phyloP scores from a whole-genome alignment of 2,329 filamentous ascomycete species.

The Rutstroemia sp. region DNA sequence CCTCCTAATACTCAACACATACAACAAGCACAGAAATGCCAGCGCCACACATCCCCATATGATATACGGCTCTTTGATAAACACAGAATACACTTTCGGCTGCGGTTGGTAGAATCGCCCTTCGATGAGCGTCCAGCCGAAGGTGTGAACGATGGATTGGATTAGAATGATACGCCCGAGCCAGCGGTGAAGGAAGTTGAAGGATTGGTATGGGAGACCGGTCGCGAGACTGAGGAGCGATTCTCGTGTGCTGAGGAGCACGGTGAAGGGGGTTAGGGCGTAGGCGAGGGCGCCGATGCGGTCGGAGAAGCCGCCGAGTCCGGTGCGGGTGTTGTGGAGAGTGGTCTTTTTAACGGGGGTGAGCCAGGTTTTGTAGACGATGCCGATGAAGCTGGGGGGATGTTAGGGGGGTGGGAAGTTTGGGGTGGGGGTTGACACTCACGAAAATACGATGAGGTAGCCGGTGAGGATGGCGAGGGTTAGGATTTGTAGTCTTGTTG shows the following conservation, averaged over 20 bases:
- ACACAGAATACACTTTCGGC: conserved; percentile 47
- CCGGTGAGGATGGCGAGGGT: conserved; percentile 48
- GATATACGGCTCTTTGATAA: conserved; percentile 59
- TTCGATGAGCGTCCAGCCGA: conserved; percentile 64
- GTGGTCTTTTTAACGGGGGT: conserved; percentile 55
- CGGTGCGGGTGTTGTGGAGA: conserved; percentile 56
- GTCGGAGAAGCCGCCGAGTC: conserved; percentile 61
- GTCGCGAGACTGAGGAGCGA: conserved; percentile 63
- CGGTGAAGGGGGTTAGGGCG: conserved; percentile 62
- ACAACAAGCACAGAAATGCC: conserved; percentile 52
- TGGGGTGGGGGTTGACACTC: conserved; percentile 11
- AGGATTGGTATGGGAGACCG: conserved; percentile 67
- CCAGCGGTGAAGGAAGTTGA: conserved; percentile 75
- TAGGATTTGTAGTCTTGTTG: conserved; percentile 60
- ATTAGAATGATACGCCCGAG: conserved; percentile 64
- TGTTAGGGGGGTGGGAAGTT: not conserved
- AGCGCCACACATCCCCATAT: conserved; percentile 65
- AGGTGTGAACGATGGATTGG: conserved; percentile 61
- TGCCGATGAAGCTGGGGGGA: conserved; percentile 47
- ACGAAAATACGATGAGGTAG: conserved; percentile 62
- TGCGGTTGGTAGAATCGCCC: conserved; percentile 63
- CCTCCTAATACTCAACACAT: conserved; percentile 48
- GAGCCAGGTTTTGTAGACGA: conserved; percentile 60
- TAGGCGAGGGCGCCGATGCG: conserved; percentile 65
- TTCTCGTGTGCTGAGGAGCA: conserved; percentile 61